Evolutionary conservation across 805 yeast genomes (phyloP).

Genomic region (Cyberlindnera maclurae): DNA sequence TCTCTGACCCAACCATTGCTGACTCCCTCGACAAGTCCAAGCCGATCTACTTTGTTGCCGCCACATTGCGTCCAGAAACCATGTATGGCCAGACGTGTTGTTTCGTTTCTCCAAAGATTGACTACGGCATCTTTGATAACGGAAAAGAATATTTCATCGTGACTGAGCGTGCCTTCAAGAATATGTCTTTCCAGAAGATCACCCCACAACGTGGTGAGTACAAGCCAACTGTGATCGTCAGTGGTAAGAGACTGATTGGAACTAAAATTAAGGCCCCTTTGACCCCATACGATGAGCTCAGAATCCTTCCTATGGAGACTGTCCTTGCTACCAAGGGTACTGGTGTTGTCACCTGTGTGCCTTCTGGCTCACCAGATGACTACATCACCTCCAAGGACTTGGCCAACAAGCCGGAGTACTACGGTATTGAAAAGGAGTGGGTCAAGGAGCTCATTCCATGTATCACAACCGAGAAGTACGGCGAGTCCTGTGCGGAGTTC

Average conservation of each 20-base stretch:
- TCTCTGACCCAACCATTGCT: conserved; percentile 40
- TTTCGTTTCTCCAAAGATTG: conserved; percentile 92
- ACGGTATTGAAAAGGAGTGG: conserved; percentile 83
- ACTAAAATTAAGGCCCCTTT: conserved; percentile 83
- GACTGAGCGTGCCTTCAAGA: conserved; percentile 93
- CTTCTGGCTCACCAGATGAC: conserved; percentile 98
- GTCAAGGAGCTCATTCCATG: conserved; percentile 70
- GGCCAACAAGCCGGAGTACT: conserved; percentile 83
- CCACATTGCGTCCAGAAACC: conserved; percentile 97
- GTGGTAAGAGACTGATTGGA: conserved; percentile 76
- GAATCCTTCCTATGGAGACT: conserved; percentile 96
- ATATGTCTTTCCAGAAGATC: conserved; percentile 91
- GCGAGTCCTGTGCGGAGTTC: conserved; percentile 79
- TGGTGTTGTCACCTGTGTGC: conserved; percentile 98
- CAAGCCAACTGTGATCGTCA: conserved; percentile 48
- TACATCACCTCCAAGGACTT: conserved; percentile 80
- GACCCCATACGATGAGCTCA: conserved; percentile 58
- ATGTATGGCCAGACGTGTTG: conserved; percentile 99
- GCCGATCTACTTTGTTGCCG: conserved; percentile 82
- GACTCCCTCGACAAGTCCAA: conserved; percentile 39
- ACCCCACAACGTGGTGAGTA: conserved; percentile 84
- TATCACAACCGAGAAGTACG: conserved; percentile 76
- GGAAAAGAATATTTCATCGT: conserved; percentile 73
- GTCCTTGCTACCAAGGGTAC: conserved; percentile 94
- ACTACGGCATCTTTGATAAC: conserved; percentile 85